Evolutionary conservation across 164 flowering plant genomes (phyloP).

Genomic region (Akebia trifoliata): DNA sequence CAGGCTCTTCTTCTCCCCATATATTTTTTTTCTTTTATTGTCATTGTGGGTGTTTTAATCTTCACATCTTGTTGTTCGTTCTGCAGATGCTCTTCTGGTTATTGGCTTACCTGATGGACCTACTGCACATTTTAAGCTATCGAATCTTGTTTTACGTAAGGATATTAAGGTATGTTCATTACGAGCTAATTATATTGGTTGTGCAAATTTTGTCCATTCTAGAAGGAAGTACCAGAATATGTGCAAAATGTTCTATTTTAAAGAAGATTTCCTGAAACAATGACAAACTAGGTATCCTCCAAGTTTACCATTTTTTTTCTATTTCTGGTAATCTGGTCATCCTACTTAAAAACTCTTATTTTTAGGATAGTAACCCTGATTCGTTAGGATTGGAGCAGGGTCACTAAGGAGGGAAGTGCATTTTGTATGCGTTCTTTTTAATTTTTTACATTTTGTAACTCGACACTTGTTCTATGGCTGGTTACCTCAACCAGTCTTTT

Average conservation of each 20-base stretch:
- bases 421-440: too few relatives aligned
- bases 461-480: too few relatives aligned
- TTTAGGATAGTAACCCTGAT: too few relatives aligned
- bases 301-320: too few relatives aligned
- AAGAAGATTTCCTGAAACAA: too few relatives aligned
- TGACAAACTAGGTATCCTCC: too few relatives aligned
- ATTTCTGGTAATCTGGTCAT: too few relatives aligned
- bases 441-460: too few relatives aligned
- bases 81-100: slow-evolving; percentile 72
- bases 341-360: too few relatives aligned
- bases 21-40: background rate
- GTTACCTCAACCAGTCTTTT: too few relatives aligned
- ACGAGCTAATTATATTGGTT: background rate
- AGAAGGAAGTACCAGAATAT: background rate
- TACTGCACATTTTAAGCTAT: slow-evolving; percentile 93
- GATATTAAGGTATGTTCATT: slow-evolving; percentile 67
- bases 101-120: slow-evolving; percentile 90
- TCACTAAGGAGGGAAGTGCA: too few relatives aligned
- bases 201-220: background rate
- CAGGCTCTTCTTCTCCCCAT: background rate
- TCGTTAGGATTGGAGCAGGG: too few relatives aligned
- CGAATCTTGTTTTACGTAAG: slow-evolving; percentile 76
- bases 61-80: background rate
- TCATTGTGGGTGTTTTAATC: background rate
- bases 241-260: background rate